Evolutionary conservation across 1,284 basidiomycete genomes (phyloP).

Genomic region (Trametes polyzona): DNA sequence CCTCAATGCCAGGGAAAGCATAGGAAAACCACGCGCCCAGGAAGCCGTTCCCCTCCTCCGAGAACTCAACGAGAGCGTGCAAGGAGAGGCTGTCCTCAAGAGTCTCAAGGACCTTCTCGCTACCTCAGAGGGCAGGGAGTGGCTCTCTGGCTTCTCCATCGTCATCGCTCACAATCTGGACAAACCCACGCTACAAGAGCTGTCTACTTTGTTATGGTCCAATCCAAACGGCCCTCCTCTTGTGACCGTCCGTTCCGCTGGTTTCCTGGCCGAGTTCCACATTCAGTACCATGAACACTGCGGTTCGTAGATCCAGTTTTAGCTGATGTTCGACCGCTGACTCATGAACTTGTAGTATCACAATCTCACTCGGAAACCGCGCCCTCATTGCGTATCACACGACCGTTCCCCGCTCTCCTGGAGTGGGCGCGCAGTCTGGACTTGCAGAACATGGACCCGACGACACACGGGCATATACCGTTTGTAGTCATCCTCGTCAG

Average conservation of each 20-base stretch:
- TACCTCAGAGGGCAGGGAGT: conserved; percentile 47
- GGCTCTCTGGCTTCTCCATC: conserved; percentile 58
- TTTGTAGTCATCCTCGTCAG: conserved; percentile 88
- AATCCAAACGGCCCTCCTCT: conserved; percentile 63
- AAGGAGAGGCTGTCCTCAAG: conserved; percentile 68
- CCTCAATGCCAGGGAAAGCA: conserved; percentile 73
- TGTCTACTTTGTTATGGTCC: conserved; percentile 74
- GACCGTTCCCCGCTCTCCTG: conserved; percentile 83
- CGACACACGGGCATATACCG: conserved; percentile 87
- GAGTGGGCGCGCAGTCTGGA: conserved; percentile 76
- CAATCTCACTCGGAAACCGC: conserved; percentile 44
- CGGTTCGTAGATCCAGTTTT: conserved; percentile 47
- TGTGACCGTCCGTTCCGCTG: conserved; percentile 79
- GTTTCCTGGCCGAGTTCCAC: conserved; percentile 87
- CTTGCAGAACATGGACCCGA: conserved; percentile 77
- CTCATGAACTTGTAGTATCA: conserved; percentile 27
- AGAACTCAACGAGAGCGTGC: conserved; percentile 90
- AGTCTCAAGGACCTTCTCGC: conserved; percentile 62
- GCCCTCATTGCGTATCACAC: conserved; percentile 87
- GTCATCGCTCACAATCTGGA: conserved; percentile 86
- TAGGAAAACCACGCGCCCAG: conserved; percentile 80
- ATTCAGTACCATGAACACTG: conserved; percentile 88
- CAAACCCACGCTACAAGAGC: conserved; percentile 54
- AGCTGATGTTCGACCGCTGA: neutral
- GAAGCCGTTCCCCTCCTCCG: conserved; percentile 80